phyloP scores from a whole-genome alignment of 192 early-diverging fungal genomes.

The Gonapodya prolifera region DNA sequence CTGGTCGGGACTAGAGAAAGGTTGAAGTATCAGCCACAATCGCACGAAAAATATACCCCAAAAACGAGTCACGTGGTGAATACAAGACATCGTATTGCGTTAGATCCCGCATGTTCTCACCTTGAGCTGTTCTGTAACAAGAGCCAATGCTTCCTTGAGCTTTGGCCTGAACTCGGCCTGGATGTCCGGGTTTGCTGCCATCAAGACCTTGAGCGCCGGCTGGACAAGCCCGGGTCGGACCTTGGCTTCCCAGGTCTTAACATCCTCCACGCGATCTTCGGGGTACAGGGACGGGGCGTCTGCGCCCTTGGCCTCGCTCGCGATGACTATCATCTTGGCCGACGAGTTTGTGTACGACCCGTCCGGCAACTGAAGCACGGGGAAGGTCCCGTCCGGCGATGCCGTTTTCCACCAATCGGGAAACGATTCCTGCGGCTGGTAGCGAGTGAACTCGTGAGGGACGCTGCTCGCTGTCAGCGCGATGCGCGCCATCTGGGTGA shows the following conservation, averaged over 20 bases:
- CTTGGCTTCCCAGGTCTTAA: too few species aligned
- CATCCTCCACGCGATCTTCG: too few species aligned
- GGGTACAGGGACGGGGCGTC: too few species aligned
- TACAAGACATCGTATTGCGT: too few species aligned
- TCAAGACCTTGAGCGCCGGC: constrained; percentile 7
- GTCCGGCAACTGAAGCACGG: constrained; percentile 12
- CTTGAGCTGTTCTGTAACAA: constrained; percentile 4
- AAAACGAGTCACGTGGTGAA: too few species aligned
- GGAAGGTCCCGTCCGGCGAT: background rate
- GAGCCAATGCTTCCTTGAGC: constrained; percentile 4
- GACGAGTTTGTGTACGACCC: constrained; percentile 8
- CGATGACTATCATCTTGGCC: constrained; percentile 3
- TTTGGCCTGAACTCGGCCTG: constrained; percentile 11
- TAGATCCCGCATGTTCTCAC: too few species aligned
- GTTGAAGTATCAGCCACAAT: too few species aligned
- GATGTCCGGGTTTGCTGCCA: constrained; percentile 6
- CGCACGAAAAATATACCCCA: too few species aligned
- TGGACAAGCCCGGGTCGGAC: constrained; percentile 4
- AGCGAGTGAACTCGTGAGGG: background rate
- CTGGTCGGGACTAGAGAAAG: too few species aligned
- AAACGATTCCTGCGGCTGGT: too few species aligned
- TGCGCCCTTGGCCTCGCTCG: too few species aligned
- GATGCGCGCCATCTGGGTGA: constrained; percentile 14
- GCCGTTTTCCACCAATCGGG: too few species aligned
- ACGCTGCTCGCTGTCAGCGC: constrained; percentile 7